These are phyloP conservation scores for Bruguiera parviflora DNA, from an alignment of 345 rosid genomes.

Conservation along the genomic window DNA sequence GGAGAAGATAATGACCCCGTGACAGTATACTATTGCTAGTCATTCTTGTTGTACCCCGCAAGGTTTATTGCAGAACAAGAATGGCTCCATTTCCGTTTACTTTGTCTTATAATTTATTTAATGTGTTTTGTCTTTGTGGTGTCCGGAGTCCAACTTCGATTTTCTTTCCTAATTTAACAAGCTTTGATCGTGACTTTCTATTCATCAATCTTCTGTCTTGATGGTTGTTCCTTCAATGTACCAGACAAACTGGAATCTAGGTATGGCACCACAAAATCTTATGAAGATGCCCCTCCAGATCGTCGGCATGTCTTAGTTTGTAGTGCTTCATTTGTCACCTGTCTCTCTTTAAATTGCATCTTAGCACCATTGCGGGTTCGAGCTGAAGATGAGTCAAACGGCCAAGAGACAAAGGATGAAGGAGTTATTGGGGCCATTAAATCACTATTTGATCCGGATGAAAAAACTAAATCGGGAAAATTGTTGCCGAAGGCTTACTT, in stretches of 20 bases:
- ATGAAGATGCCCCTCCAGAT: slow-evolving; percentile 21
- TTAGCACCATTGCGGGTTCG: slow-evolving; percentile 28
- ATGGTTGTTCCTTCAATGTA: not conserved
- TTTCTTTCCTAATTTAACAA: not conserved
- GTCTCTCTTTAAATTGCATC: slow-evolving; percentile 27
- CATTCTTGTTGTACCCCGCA: no score
- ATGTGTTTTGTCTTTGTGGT: not conserved
- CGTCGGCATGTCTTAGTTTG: slow-evolving; percentile 36
- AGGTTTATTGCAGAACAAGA: not conserved
- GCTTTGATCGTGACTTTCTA: not conserved
- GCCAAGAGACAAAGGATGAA: slow-evolving; percentile 41
- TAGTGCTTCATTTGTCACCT: slow-evolving; percentile 31
- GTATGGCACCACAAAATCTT: slow-evolving; percentile 15
- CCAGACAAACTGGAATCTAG: slow-evolving; percentile 36
- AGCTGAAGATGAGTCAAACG: slow-evolving; percentile 35
- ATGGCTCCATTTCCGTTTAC: not conserved
- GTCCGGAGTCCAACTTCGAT: no score
- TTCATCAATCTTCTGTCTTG: not conserved
- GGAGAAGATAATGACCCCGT: no score
- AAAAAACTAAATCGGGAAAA: slow-evolving; percentile 72
- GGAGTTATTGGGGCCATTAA: slow-evolving; percentile 61
- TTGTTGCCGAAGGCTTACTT: slow-evolving; percentile 82
- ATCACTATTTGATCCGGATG: slow-evolving; percentile 72
- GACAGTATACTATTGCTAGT: not conserved
- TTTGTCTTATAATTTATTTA: not conserved